Conservation (phyloP, 1,139 yeast species). For the Taiozyma onychis region DNA sequence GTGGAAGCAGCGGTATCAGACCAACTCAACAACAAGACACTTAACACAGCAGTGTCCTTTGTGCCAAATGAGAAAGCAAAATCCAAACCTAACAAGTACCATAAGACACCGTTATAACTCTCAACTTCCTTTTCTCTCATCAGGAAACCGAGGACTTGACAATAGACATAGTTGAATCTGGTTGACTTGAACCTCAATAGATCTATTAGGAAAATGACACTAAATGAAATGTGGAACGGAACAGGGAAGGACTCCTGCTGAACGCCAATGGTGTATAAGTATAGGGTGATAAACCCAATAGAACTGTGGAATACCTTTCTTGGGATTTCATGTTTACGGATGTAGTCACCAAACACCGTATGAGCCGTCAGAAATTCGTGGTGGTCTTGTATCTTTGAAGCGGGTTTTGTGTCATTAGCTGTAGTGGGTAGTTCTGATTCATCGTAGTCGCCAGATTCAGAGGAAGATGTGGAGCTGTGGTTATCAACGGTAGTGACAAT, state of each 20-base stretch:
- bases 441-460: slow-evolving; percentile 1
- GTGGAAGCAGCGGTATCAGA: slow-evolving; percentile 98
- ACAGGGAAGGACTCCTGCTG: slow-evolving; percentile 51
- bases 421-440: slow-evolving; percentile 3
- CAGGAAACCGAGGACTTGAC: slow-evolving; percentile 64
- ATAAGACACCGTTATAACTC: slow-evolving; percentile 74
- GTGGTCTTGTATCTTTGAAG: background rate
- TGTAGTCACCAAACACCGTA: slow-evolving; percentile 40
- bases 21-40: slow-evolving; percentile 85
- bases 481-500: slow-evolving; percentile 1
- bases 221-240: slow-evolving; percentile 50
- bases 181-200: slow-evolving; percentile 57
- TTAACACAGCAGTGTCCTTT: slow-evolving; percentile 74
- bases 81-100: slow-evolving; percentile 75
- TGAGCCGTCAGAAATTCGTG: slow-evolving; percentile 26
- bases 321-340: slow-evolving; percentile 80
- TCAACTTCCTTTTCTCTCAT: slow-evolving; percentile 79
- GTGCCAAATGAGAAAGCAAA: slow-evolving; percentile 66
- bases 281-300: slow-evolving; percentile 75
- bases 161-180: slow-evolving; percentile 56
- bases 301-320: slow-evolving; percentile 84
- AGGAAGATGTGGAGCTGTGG: slow-evolving; percentile 2
- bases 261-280: slow-evolving; percentile 60
- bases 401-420: background rate
- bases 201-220: slow-evolving; percentile 58